Conservation (phyloP, 2,329 filamentous ascomycete species). For the Diaporthe australafricana region DNA sequence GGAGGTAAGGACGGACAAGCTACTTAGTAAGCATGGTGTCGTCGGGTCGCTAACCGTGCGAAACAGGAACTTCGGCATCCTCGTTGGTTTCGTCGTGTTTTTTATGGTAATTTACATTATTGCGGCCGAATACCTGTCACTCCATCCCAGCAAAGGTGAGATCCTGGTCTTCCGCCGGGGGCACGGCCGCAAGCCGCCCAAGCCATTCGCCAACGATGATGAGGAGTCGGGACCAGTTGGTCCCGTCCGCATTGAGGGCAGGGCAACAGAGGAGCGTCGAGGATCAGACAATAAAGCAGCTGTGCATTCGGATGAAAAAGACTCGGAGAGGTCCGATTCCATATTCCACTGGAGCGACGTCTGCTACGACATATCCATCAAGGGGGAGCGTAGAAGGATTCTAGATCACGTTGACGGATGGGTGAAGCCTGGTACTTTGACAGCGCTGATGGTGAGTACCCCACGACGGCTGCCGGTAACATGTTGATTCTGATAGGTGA, state of each 20-base stretch:
- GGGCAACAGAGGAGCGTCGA: conserved; percentile 51
- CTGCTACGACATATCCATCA: conserved; percentile 37
- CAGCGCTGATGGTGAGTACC: conserved; percentile 36
- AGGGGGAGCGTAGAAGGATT: conserved; percentile 33
- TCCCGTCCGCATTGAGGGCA: conserved; percentile 58
- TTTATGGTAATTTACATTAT: conserved; percentile 72
- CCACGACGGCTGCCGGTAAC: not conserved
- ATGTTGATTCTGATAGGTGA: not conserved
- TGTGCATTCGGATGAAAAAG: not conserved
- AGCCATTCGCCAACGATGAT: conserved; percentile 71
- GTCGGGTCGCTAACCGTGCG: not conserved
- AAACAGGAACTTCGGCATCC: conserved; percentile 71
- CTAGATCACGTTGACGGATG: conserved; percentile 37
- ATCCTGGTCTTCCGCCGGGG: conserved; percentile 80
- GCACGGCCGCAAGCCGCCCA: conserved; percentile 67
- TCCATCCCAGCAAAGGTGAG: conserved; percentile 79
- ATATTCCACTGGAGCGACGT: conserved; percentile 38
- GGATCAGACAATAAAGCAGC: conserved; percentile 25
- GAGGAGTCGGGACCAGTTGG: conserved; percentile 63
- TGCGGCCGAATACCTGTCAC: conserved; percentile 73
- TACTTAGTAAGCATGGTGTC: not conserved
- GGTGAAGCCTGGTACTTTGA: conserved; percentile 38
- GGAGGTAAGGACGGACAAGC: conserved; percentile 56
- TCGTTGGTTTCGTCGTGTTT: conserved; percentile 72
- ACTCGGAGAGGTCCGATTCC: not conserved